Conservation (phyloP, 257 asterid species). For the Solanum piurae region DNA sequence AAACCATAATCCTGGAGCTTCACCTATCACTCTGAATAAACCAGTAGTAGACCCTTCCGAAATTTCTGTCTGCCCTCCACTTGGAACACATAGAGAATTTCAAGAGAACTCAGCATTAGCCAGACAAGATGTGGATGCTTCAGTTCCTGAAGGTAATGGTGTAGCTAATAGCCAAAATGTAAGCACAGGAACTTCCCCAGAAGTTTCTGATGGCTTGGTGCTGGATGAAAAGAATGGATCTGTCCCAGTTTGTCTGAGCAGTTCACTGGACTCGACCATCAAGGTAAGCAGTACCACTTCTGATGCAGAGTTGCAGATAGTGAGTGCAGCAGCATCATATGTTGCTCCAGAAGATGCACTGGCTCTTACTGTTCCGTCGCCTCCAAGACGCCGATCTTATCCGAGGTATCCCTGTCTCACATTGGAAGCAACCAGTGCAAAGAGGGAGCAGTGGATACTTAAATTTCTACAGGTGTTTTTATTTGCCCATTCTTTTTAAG, state of each 20-base stretch:
- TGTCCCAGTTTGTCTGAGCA: constrained; percentile 24
- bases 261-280: constrained; percentile 19
- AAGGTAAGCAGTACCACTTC: constrained; percentile 24
- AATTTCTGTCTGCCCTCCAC: constrained; percentile 23
- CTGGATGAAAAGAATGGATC: constrained; percentile 22
- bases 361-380: constrained; percentile 22
- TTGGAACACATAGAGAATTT: constrained; percentile 11
- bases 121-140: constrained; percentile 24
- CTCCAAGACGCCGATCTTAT: constrained; percentile 41
- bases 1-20: constrained; percentile 39
- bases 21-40: constrained; percentile 16
- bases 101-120: constrained; percentile 26
- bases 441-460: constrained; percentile 79
- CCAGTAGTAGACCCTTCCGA: constrained; percentile 16
- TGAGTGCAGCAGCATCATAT: constrained; percentile 14
- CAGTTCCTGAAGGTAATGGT: constrained; percentile 24
- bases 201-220: constrained; percentile 24
- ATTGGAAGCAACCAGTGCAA: constrained; percentile 35
- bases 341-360: constrained; percentile 18
- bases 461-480: constrained; percentile 69
- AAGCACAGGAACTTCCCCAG: constrained; percentile 18
- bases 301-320: constrained; percentile 23
- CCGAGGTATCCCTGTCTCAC: constrained; percentile 49
- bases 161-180: constrained; percentile 15
- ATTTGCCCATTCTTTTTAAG: constrained; percentile 5